Percentiles rank a stretch among this genome's conserved stretches.
phyloP scores from a whole-genome alignment of 2,329 filamentous ascomycete species.

The Taxawa tesnikishii region DNA sequence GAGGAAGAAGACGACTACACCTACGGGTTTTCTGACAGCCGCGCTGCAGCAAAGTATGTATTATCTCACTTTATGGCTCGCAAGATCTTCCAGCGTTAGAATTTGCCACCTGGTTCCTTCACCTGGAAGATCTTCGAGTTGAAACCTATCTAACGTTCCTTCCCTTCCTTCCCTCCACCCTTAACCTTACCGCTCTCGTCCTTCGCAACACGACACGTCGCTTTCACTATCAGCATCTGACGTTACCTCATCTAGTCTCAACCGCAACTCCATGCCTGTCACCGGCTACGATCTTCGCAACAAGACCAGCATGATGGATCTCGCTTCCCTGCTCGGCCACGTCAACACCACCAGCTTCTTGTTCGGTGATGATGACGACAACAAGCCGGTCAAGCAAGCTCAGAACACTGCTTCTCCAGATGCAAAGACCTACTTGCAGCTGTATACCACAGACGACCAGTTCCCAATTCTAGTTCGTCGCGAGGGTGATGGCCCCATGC shows the following conservation, averaged over 20 bases:
- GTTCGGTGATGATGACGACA: slow-evolving; percentile 62
- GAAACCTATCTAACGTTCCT: too few species aligned
- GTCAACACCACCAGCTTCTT: slow-evolving; percentile 77
- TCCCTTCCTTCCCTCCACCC: slow-evolving; percentile 1
- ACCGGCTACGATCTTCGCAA: slow-evolving; percentile 56
- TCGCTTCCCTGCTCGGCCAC: slow-evolving; percentile 52
- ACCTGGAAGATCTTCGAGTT: neutral
- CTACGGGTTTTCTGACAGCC: slow-evolving; percentile 47
- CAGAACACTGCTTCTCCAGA: slow-evolving; percentile 48
- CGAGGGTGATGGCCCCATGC: slow-evolving; percentile 37
- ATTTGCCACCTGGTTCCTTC: neutral
- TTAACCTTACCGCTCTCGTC: slow-evolving; percentile 1
- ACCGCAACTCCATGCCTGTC: slow-evolving; percentile 90
- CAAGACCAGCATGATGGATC: slow-evolving; percentile 43
- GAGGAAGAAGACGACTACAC: slow-evolving; percentile 57
- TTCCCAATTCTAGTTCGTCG: slow-evolving; percentile 75
- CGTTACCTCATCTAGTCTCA: slow-evolving; percentile 43
- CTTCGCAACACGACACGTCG: slow-evolving; percentile 1
- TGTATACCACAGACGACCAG: slow-evolving; percentile 65
- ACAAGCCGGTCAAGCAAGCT: slow-evolving; percentile 17
- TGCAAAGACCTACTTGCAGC: slow-evolving; percentile 56
- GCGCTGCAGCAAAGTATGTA: slow-evolving; percentile 70
- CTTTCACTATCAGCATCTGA: slow-evolving; percentile 9
- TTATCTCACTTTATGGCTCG: slow-evolving; percentile 3
- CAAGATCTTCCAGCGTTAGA: neutral